Percentiles rank a stretch among this genome's conserved stretches.
Evolutionary conservation across 2,329 filamentous ascomycete genomes (phyloP).

Genomic region (Pezicula carpinea): DNA sequence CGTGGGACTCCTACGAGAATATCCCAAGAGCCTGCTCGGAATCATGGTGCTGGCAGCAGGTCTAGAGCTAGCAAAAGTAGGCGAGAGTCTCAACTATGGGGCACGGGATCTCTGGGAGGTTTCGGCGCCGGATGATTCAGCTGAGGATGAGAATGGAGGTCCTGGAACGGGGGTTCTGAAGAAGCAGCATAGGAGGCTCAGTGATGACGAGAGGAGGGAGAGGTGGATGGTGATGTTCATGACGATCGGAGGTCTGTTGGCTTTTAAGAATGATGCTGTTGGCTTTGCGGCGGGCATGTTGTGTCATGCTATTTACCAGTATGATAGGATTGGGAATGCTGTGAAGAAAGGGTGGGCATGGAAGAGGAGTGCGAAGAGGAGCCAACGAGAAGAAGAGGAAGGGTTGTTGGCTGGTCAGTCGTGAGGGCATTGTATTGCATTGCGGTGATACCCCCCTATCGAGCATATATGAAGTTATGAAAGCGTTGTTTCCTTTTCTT

Average conservation of each 20-base stretch:
- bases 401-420: not conserved
- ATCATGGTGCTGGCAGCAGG: constrained; percentile 89
- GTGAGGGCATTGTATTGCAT: too few species aligned
- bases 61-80: constrained; percentile 80
- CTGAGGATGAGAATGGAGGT: constrained; percentile 25
- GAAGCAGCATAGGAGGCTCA: constrained; percentile 47
- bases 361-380: not conserved
- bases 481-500: too few species aligned
- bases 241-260: constrained; percentile 75
- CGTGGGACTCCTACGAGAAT: constrained; percentile 63
- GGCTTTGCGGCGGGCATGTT: constrained; percentile 80
- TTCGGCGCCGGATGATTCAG: constrained; percentile 39
- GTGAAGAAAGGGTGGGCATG: constrained; percentile 5
- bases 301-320: constrained; percentile 65
- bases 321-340: constrained; percentile 10
- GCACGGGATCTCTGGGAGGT: constrained; percentile 56
- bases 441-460: too few species aligned
- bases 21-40: constrained; percentile 73
- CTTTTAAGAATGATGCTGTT: constrained; percentile 85
- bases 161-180: constrained; percentile 1
- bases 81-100: constrained; percentile 75
- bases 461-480: too few species aligned
- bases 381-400: not conserved
- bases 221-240: constrained; percentile 89
- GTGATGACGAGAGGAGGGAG: constrained; percentile 64